These are phyloP conservation scores for Begonia fuchsioides DNA, from an alignment of 306 rosid genomes.

Conservation along the genomic window DNA sequence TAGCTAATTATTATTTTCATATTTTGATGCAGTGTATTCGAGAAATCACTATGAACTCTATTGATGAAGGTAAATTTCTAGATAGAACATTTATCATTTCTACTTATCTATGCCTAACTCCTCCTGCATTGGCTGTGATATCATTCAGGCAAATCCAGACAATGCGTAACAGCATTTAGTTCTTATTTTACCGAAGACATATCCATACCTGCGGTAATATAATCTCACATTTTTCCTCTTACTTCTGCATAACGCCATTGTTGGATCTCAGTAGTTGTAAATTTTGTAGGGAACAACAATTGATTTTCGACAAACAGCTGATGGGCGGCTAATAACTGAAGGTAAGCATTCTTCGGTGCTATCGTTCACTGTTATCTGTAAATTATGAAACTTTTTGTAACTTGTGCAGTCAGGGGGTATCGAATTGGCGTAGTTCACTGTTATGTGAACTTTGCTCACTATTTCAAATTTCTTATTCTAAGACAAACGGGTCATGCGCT, in stretches of 20 bases:
- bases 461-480: too few relatives aligned
- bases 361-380: too few relatives aligned
- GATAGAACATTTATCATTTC: neutral
- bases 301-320: constrained; percentile 69
- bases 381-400: neutral
- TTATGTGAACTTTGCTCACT: constrained; percentile 24
- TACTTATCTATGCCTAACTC: constrained; percentile 12
- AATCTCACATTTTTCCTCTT: constrained; percentile 6
- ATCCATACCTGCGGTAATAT: constrained; percentile 53
- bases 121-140: constrained; percentile 4
- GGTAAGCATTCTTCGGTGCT: constrained; percentile 30
- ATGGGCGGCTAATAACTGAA: constrained; percentile 78
- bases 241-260: neutral
- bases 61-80: constrained; percentile 44
- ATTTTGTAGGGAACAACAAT: constrained; percentile 70
- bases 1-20: too few relatives aligned
- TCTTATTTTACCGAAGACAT: constrained; percentile 63
- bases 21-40: constrained; percentile 59
- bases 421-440: constrained; percentile 63
- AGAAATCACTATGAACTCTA: constrained; percentile 92
- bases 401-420: constrained; percentile 64
- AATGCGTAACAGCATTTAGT: constrained; percentile 55
- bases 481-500: too few relatives aligned
- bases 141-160: constrained; percentile 58
- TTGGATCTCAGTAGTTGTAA: too few relatives aligned